phyloP scores from a whole-genome alignment of 2,329 filamentous ascomycete species.

The Cryphonectria japonica region DNA sequence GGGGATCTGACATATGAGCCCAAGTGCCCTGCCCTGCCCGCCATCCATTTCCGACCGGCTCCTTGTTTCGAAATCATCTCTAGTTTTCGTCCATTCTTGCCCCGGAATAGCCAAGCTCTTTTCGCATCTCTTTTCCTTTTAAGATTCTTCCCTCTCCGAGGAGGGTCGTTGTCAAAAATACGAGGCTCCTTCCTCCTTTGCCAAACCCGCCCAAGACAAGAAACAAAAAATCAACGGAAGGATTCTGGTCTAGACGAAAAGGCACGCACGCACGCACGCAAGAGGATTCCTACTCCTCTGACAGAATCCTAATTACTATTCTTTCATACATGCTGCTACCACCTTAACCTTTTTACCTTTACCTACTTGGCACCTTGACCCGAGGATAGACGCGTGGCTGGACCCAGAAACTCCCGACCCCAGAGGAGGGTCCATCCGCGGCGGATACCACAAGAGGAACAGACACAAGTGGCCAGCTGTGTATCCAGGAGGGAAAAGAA shows the following conservation, averaged over 20 bases:
- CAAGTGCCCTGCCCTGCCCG: background rate
- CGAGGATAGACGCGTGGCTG: background rate
- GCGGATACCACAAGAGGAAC: no score
- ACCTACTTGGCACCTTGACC: background rate
- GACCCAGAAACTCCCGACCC: background rate
- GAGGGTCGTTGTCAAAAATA: background rate
- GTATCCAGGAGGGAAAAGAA: background rate
- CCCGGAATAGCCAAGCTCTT: background rate
- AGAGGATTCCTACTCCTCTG: background rate
- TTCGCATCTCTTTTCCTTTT: background rate
- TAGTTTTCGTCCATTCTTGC: background rate
- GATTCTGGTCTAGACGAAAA: background rate
- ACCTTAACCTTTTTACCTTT: no score
- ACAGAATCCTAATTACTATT: background rate
- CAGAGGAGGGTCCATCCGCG: no score
- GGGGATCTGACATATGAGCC: conserved; percentile 25
- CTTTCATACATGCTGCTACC: no score
- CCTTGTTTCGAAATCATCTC: conserved; percentile 12
- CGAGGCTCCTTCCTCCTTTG: background rate
- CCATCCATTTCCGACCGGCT: conserved; percentile 12
- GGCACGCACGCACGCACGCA: background rate
- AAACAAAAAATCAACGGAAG: background rate
- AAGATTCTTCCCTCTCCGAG: background rate
- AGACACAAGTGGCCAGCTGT: no score
- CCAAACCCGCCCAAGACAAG: background rate